phyloP scores from a whole-genome alignment of 352 stramenopile genomes.

The Phytophthora vignae region DNA sequence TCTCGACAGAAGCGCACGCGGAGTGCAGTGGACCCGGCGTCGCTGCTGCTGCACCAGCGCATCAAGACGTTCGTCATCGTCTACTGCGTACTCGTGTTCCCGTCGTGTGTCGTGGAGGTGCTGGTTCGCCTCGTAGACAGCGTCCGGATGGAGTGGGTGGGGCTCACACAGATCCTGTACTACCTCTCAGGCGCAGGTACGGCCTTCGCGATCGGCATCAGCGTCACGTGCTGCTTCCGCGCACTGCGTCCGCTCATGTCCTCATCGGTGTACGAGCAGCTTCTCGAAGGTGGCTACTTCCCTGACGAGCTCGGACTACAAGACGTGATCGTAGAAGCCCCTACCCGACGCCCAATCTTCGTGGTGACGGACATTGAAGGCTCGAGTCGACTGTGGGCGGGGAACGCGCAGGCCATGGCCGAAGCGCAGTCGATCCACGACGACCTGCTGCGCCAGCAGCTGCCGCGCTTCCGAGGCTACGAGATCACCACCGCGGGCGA shows the following conservation, averaged over 20 bases:
- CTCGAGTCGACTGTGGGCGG: constrained; percentile 75
- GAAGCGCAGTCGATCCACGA: constrained; percentile 80
- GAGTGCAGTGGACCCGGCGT: constrained; percentile 53
- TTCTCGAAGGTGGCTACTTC: constrained; percentile 71
- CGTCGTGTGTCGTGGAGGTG: constrained; percentile 62
- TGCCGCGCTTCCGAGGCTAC: constrained; percentile 71
- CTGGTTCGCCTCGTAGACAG: constrained; percentile 34
- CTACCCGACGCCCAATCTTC: constrained; percentile 65
- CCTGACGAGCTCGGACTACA: constrained; percentile 40
- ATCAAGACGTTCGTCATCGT: constrained; percentile 77
- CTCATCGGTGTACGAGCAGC: constrained; percentile 63
- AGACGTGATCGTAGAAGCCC: constrained; percentile 53
- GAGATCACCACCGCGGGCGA: constrained; percentile 85
- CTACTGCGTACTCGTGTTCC: constrained; percentile 74
- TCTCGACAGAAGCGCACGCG: constrained; percentile 53
- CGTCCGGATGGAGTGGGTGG: constrained; percentile 53
- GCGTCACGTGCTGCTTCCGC: constrained; percentile 70
- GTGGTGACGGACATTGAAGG: constrained; percentile 88
- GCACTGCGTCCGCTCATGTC: constrained; percentile 70
- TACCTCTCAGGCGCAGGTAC: constrained; percentile 69
- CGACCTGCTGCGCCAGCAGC: constrained; percentile 62
- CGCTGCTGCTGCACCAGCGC: constrained; percentile 61
- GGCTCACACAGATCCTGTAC: constrained; percentile 60
- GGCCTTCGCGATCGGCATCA: constrained; percentile 68
- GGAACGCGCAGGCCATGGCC: constrained; percentile 54